phyloP scores from a whole-genome alignment of 345 rosid species.

The Jatropha curcas region DNA sequence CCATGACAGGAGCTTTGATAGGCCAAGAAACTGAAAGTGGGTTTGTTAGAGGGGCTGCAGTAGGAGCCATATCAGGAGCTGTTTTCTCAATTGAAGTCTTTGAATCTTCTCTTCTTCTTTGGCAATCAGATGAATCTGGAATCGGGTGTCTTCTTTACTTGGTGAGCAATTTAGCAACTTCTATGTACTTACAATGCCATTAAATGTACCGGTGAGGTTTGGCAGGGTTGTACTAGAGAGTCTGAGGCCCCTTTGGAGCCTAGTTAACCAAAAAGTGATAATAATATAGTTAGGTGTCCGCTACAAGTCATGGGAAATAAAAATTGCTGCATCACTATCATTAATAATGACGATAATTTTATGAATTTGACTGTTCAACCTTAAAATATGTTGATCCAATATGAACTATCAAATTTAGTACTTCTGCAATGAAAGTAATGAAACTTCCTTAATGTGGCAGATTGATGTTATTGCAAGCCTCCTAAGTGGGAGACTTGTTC shows the following conservation, averaged over 20 bases:
- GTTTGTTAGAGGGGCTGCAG: constrained; percentile 91
- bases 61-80: constrained; percentile 99
- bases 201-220: too few species aligned
- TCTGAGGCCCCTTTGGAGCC: too few species aligned
- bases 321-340: not conserved
- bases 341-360: not conserved
- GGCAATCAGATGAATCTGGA: constrained; percentile 95
- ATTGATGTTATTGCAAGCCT: constrained; percentile 98
- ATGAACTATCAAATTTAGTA: not conserved
- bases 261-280: too few species aligned
- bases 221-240: too few species aligned
- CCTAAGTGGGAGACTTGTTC: constrained; percentile 94
- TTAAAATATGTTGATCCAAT: not conserved
- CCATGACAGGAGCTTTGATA: constrained; percentile 96
- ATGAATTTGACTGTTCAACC: not conserved
- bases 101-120: constrained; percentile 91
- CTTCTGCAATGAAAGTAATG: constrained; percentile 7
- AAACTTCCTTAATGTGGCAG: constrained; percentile 42
- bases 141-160: constrained; percentile 86
- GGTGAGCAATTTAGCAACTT: constrained; percentile 49
- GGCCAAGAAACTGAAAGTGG: constrained; percentile 99
- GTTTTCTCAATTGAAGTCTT: constrained; percentile 98
- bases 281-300: not conserved
- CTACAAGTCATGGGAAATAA: not conserved
- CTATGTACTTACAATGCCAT: not conserved